phyloP scores from a whole-genome alignment of 1,284 basidiomycete species.

The Puccinia coronata region DNA sequence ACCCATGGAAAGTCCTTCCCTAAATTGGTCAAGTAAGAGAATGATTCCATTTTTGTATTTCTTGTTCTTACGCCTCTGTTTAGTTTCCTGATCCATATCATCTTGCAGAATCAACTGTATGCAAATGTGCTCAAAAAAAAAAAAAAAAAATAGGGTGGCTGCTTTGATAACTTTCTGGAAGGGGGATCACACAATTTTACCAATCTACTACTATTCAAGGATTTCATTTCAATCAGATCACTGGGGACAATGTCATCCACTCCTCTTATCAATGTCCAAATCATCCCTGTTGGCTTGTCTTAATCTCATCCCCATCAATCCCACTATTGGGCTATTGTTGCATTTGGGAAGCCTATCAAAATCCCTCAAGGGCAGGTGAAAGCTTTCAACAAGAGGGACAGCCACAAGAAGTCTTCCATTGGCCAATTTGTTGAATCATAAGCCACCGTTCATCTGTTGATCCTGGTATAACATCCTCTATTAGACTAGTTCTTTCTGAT shows the following conservation, averaged over 20 bases:
- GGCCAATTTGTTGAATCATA: conserved; percentile 75
- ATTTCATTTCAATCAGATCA: conserved; percentile 96
- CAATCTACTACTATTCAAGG: conserved; percentile 89
- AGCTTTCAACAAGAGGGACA: conserved; percentile 89
- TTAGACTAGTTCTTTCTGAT: not conserved
- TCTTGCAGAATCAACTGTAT: conserved; percentile 83
- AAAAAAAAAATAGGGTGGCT: conserved; percentile 79
- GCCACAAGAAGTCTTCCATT: conserved; percentile 86
- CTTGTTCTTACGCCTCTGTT: not conserved
- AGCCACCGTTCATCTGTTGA: not conserved
- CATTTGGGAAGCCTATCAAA: conserved; percentile 89
- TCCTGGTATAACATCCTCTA: not conserved
- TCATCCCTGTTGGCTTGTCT: conserved; percentile 88
- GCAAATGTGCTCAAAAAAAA: conserved; percentile 86
- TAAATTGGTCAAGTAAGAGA: conserved; percentile 43
- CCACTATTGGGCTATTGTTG: conserved; percentile 90
- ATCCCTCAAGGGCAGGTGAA: conserved; percentile 82
- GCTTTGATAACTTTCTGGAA: conserved; percentile 95
- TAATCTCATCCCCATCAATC: conserved; percentile 96
- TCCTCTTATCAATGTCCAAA: conserved; percentile 80
- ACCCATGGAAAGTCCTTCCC: conserved; percentile 37
- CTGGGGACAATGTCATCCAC: conserved; percentile 92
- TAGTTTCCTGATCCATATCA: not conserved
- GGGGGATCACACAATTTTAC: conserved; percentile 96
- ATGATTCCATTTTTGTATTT: not conserved